Conservation (phyloP, 352 stramenopile species). For the Pythium aphanidermatum region DNA sequence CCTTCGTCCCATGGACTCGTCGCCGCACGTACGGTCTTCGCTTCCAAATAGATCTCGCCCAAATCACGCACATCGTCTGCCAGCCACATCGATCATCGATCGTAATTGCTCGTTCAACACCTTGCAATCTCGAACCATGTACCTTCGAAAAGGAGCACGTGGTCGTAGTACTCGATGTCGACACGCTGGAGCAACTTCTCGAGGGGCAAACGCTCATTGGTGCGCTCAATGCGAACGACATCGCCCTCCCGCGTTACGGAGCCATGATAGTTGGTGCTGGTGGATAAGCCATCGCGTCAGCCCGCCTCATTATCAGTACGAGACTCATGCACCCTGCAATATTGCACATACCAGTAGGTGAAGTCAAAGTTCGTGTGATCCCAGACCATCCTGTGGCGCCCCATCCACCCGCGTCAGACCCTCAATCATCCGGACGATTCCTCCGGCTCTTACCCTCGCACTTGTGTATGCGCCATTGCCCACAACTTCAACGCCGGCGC, state of each 20-base stretch:
- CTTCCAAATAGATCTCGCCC: conserved; percentile 55
- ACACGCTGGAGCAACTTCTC: conserved; percentile 49
- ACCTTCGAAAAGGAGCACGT: conserved; percentile 61
- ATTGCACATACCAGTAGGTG: conserved; percentile 44
- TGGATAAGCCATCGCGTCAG: no score
- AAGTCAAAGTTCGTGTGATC: conserved; percentile 47
- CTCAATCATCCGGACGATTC: no score
- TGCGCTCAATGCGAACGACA: conserved; percentile 6
- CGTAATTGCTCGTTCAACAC: no score
- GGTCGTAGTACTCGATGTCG: conserved; percentile 53
- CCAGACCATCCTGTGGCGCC: conserved; percentile 19
- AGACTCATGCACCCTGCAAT: no score
- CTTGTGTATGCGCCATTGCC: conserved; percentile 21
- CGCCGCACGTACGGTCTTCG: conserved; percentile 36
- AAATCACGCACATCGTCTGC: conserved; percentile 60
- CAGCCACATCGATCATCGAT: neutral
- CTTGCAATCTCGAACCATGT: neutral
- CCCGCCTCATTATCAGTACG: no score
- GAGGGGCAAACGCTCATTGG: conserved; percentile 35
- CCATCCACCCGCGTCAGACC: no score
- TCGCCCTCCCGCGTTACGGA: conserved; percentile 21
- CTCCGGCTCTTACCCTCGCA: no score
- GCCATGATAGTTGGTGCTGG: conserved; percentile 31
- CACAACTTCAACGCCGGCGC: conserved; percentile 37
- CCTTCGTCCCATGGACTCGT: neutral